Evolutionary conservation across 2,329 filamentous ascomycete genomes (phyloP), one percentile per base, ranked within the genome.

Genomic region (Fusarium nygamai): DNA sequence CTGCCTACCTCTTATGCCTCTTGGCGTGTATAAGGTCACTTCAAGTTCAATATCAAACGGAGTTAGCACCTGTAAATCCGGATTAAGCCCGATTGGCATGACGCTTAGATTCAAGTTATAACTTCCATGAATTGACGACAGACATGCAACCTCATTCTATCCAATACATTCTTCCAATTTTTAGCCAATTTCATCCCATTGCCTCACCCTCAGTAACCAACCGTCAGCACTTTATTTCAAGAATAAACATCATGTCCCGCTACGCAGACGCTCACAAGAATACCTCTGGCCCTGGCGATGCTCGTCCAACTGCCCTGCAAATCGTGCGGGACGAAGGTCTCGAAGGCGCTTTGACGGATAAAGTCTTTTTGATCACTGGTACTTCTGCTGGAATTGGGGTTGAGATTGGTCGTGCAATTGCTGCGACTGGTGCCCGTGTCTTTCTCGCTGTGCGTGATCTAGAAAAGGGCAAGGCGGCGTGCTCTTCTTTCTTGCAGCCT

Each of bases 401-500:
- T 27, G 84, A 86, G 64, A 85, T 85, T 5, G 82, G 80, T 8
- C 80, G 81, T 24, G 86, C 86, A 9, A 79, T 88, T 11, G 76
- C 81, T 29, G 74, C 82, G 6, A 85, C 87, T 6, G 76, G 78
- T 17, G 70, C 73, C 9, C 76, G 46, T 4, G 46, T 78, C 11
- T 77, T 69, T 17, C 58, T 76, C 11, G 69, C 72, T 1, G 75
- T 66, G 12, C 72, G 77, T 0, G 57, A 71, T 34, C 46, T 77
- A 2, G 50, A 54, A 17, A 77, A 77, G 56, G 75, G 65, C 20
- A 47, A 62, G 31, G 41, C 39, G 8, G 67, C 72, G 0, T 56
- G 54, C 27, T 57, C 29, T 16, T 34, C 27, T 3, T 43, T 75
- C 24, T 34, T 75, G 16, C 47, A 75, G 4, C 54, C 60, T 13